Evolutionary conservation across 2,329 filamentous ascomycete genomes (phyloP).

Genomic region (Aspergillus glaucus): DNA sequence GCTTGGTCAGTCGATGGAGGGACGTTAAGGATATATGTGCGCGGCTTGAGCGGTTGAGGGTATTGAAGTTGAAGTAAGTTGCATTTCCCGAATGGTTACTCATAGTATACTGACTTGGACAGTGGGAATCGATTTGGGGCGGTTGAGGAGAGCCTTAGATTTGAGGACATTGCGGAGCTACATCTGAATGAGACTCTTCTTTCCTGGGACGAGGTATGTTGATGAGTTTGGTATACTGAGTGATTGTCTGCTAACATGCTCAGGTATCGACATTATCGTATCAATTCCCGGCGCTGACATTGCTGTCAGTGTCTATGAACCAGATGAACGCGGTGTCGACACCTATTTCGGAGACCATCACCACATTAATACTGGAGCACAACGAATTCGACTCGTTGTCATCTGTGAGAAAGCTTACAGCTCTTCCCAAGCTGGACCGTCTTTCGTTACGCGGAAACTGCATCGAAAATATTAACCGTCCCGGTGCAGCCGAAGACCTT

Average conservation of each 20-base stretch:
- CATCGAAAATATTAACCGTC: conserved; percentile 47
- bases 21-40: conserved; percentile 66
- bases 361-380: conserved; percentile 44
- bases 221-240: not conserved
- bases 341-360: conserved; percentile 32
- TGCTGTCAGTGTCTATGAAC: conserved; percentile 31
- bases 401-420: conserved; percentile 43
- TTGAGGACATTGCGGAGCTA: conserved; percentile 53
- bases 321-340: conserved; percentile 26
- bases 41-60: conserved; percentile 60
- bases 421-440: conserved; percentile 46
- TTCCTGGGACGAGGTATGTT: conserved; percentile 58
- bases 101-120: not conserved
- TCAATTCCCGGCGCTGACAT: conserved; percentile 30
- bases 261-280: conserved; percentile 30
- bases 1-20: conserved; percentile 63
- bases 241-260: conserved; percentile 8
- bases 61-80: conserved; percentile 64
- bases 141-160: conserved; percentile 33
- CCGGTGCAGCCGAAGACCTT: conserved; percentile 20
- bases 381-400: conserved; percentile 36
- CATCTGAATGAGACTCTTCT: conserved; percentile 63
- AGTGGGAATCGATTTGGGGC: conserved; percentile 66
- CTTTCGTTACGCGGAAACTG: conserved; percentile 68
- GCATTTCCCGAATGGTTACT: not conserved